Percentiles rank a stretch among this genome's conserved stretches.
Conservation (phyloP, 2,329 filamentous ascomycete species). For the Laburnicola sp. region DNA sequence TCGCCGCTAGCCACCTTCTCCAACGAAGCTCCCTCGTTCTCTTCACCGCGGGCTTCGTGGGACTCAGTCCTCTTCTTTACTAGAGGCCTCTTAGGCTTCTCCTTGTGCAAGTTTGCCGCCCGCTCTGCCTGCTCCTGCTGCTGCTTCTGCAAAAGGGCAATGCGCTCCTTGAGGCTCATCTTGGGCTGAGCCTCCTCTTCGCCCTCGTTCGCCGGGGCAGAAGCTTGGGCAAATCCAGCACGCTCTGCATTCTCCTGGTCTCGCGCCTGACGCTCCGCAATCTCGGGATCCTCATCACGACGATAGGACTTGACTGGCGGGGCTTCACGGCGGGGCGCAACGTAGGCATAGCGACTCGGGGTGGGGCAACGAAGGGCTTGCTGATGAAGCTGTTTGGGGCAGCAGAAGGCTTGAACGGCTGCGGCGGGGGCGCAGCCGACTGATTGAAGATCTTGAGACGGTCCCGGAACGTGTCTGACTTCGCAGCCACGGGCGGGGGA, state of each 20-base stretch:
- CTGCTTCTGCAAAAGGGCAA: slow-evolving; percentile 90
- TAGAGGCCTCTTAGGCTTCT: slow-evolving; percentile 76
- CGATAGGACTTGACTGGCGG: slow-evolving; percentile 77
- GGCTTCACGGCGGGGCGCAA: slow-evolving; percentile 73
- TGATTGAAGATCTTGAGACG: too few species aligned
- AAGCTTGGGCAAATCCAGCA: slow-evolving; percentile 59
- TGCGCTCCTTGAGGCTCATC: slow-evolving; percentile 90
- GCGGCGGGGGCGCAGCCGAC: too few species aligned
- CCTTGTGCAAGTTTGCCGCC: slow-evolving; percentile 75
- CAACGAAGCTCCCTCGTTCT: slow-evolving; percentile 42
- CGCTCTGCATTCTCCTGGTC: slow-evolving; percentile 68
- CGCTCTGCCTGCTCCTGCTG: slow-evolving; percentile 86
- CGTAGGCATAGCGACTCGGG: slow-evolving; percentile 86
- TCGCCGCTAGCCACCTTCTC: slow-evolving; percentile 44
- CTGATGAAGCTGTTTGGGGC: too few species aligned
- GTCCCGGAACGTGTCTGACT: too few species aligned
- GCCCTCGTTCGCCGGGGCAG: slow-evolving; percentile 52
- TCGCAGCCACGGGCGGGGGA: too few species aligned
- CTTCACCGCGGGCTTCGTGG: slow-evolving; percentile 35
- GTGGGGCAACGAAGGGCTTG: slow-evolving; percentile 94
- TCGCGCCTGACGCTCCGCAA: slow-evolving; percentile 65
- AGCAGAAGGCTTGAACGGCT: too few species aligned
- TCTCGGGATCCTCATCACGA: slow-evolving; percentile 79
- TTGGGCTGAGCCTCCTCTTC: slow-evolving; percentile 81
- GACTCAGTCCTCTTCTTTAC: slow-evolving; percentile 66